phyloP scores from a whole-genome alignment of 148 eudicot species.

The Nyssa sinensis region DNA sequence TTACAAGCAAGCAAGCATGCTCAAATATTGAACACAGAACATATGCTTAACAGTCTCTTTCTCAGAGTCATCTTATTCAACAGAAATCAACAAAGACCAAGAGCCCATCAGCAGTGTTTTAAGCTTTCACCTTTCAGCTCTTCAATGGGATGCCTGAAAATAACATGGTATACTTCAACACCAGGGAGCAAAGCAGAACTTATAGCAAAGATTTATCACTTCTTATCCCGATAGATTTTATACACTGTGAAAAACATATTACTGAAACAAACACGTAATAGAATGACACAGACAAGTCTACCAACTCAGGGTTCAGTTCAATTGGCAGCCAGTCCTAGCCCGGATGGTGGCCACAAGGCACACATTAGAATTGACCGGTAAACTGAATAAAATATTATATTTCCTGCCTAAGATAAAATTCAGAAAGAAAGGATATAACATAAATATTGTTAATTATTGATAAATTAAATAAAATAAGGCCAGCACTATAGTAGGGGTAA shows the following conservation, averaged over 20 bases:
- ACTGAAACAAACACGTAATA: background rate
- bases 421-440: background rate
- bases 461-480: background rate
- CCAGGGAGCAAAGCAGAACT: background rate
- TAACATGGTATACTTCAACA: background rate
- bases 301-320: background rate
- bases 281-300: background rate
- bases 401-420: background rate
- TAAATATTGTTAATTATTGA: background rate
- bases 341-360: background rate
- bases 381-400: background rate
- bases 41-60: background rate
- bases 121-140: background rate
- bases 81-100: conserved; percentile 8
- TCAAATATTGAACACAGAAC: background rate
- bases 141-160: conserved; percentile 31
- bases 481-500: background rate
- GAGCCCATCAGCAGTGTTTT: background rate
- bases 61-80: conserved; percentile 11
- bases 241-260: background rate
- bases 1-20: background rate
- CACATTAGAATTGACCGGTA: background rate
- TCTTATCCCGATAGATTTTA: background rate
- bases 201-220: background rate
- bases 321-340: background rate